Conservation (phyloP, 2,329 filamentous ascomycete species). For the Phaeosphaeriaceae sp. region DNA sequence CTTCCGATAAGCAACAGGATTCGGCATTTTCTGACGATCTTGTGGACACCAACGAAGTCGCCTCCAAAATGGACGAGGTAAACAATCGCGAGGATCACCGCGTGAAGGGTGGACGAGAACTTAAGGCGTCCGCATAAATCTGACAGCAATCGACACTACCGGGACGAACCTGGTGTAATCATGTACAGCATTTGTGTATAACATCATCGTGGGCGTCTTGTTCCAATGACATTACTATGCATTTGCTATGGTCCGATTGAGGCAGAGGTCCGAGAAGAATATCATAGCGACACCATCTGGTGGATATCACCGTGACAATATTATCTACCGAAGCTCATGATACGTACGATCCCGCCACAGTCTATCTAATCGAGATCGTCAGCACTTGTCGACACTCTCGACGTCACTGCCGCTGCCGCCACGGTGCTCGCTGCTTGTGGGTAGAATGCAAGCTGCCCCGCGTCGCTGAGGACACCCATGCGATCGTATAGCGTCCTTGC, state of each 20-base stretch:
- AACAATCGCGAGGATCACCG: conserved; percentile 30
- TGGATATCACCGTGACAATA: not conserved
- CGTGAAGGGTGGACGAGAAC: conserved; percentile 26
- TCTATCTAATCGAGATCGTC: conserved; percentile 45
- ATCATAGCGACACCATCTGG: not conserved
- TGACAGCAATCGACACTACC: not conserved
- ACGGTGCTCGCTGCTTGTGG: conserved; percentile 41
- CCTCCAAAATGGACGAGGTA: conserved; percentile 31
- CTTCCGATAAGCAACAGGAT: not conserved
- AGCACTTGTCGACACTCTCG: conserved; percentile 32
- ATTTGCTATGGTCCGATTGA: not conserved
- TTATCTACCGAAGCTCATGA: not conserved
- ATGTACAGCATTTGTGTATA: not conserved
- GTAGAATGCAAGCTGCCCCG: conserved; percentile 77
- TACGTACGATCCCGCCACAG: not conserved
- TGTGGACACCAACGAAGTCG: conserved; percentile 25
- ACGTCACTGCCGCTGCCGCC: conserved; percentile 8
- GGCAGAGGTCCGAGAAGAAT: not conserved
- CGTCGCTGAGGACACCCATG: conserved; percentile 71
- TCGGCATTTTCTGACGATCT: conserved; percentile 10
- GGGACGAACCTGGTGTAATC: not conserved
- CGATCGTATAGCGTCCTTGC: conserved; percentile 87
- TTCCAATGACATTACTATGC: not conserved
- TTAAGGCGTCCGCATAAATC: conserved; percentile 24
- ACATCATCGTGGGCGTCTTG: not conserved